A percentile compares a stretch with the other conserved stretches of the same genome.
Conservation (phyloP, 805 yeast genomes). For the Kurtzmaniella fragi region DNA sequence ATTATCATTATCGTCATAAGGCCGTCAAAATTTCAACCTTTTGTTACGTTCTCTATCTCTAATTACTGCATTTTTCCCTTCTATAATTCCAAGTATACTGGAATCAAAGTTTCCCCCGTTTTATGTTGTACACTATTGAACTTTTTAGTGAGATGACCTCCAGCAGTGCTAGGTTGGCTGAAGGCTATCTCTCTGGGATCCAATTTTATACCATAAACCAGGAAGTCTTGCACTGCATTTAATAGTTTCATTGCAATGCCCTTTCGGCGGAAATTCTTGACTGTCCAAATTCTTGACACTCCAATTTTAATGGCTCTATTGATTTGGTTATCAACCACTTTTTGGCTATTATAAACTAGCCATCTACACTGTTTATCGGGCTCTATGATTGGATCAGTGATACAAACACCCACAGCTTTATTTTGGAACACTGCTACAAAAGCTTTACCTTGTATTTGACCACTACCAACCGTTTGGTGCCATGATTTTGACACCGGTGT, state of each 20-base stretch:
- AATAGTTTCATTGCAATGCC: slow-evolving; percentile 49
- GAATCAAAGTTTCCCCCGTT: slow-evolving; percentile 45
- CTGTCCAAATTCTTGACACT: slow-evolving; percentile 41
- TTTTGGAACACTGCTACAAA: slow-evolving; percentile 44
- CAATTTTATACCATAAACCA: slow-evolving; percentile 46
- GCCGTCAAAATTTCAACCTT: no score
- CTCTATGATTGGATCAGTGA: slow-evolving; percentile 41
- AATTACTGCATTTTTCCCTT: no score
- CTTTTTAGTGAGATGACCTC: slow-evolving; percentile 51
- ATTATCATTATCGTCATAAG: no score
- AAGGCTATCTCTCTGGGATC: slow-evolving; percentile 49
- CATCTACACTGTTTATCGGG: slow-evolving; percentile 41
- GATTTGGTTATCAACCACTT: slow-evolving; percentile 42
- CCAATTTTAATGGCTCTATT: slow-evolving; percentile 32
- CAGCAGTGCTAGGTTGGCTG: slow-evolving; percentile 69
- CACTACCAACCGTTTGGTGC: slow-evolving; percentile 13
- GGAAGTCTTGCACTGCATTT: slow-evolving; percentile 35
- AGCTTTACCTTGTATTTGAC: slow-evolving; percentile 21
- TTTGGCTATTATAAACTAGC: slow-evolving; percentile 53
- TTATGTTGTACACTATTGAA: slow-evolving; percentile 56
- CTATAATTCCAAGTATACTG: slow-evolving; percentile 39
- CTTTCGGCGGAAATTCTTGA: slow-evolving; percentile 39
- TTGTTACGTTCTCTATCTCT: no score
- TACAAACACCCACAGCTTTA: slow-evolving; percentile 51
- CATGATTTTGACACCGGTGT: slow-evolving; percentile 33